phyloP scores from a whole-genome alignment of 441 rosid genomes.

The Populus hybrid region DNA sequence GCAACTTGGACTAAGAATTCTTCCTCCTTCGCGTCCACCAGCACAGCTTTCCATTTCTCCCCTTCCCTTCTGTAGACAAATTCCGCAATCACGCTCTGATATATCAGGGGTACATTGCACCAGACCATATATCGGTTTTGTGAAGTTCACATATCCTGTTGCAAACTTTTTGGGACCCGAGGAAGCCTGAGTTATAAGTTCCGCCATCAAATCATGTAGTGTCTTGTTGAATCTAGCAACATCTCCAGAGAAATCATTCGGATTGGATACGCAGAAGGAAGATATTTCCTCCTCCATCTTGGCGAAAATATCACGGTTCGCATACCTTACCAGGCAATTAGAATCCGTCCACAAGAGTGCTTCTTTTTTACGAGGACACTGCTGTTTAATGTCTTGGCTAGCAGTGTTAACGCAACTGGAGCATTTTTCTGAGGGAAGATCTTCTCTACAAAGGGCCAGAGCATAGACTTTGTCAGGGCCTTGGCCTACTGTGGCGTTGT shows the following conservation, averaged over 20 bases:
- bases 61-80: not conserved
- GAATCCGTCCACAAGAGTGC: not conserved
- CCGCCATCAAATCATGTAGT: not conserved
- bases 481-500: not conserved
- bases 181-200: not conserved
- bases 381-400: not conserved
- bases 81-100: not conserved
- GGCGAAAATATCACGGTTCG: not conserved
- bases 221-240: not conserved
- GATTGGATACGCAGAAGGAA: not conserved
- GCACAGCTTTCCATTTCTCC: not conserved
- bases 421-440: not conserved
- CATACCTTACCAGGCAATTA: not conserved
- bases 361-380: not conserved
- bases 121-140: not conserved
- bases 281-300: not conserved
- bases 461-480: slow-evolving; percentile 6
- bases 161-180: not conserved
- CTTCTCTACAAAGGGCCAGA: not conserved
- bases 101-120: not conserved
- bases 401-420: not conserved
- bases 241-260: not conserved
- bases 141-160: not conserved
- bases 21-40: not conserved
- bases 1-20: slow-evolving; percentile 2